A percentile compares a stretch with the other conserved stretches of the same genome.
Conservation (phyloP, 805 yeast genomes). For the Lipomyces lipofer region DNA sequence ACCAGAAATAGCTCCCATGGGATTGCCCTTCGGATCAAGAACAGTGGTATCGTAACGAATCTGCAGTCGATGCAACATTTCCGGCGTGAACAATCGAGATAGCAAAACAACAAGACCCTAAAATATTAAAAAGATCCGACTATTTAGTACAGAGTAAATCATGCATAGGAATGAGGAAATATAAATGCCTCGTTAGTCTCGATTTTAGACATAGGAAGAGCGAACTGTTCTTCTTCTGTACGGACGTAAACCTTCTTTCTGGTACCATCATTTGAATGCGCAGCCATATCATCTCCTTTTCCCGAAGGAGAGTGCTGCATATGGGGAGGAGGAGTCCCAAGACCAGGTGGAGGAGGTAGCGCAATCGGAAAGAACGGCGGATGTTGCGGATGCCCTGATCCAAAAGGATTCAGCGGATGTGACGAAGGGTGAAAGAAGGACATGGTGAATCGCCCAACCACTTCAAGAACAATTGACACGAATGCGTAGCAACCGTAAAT, state of each 20-base stretch:
- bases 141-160: too few relatives aligned
- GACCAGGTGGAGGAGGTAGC: slow-evolving; percentile 2
- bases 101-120: slow-evolving; percentile 22
- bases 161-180: too few relatives aligned
- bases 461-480: too few relatives aligned
- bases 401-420: slow-evolving; percentile 26
- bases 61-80: slow-evolving; percentile 23
- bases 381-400: slow-evolving; percentile 8
- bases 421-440: slow-evolving; percentile 26
- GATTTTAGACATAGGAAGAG: slow-evolving; percentile 24
- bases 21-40: slow-evolving; percentile 24
- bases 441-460: too few relatives aligned
- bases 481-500: too few relatives aligned
- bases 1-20: slow-evolving; percentile 20
- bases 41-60: slow-evolving; percentile 28
- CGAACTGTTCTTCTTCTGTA: slow-evolving; percentile 28
- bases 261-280: background rate
- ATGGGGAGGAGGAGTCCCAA: background rate
- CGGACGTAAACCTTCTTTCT: slow-evolving; percentile 23
- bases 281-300: background rate
- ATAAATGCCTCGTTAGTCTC: slow-evolving; percentile 21
- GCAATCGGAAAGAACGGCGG: background rate
- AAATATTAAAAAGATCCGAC: too few relatives aligned
- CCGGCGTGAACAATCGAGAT: slow-evolving; percentile 20
- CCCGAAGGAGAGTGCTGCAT: too few relatives aligned